Base-by-base conservation (phyloP, 139 green algal genomes). In the Chlamydomonas incerta region DNA sequence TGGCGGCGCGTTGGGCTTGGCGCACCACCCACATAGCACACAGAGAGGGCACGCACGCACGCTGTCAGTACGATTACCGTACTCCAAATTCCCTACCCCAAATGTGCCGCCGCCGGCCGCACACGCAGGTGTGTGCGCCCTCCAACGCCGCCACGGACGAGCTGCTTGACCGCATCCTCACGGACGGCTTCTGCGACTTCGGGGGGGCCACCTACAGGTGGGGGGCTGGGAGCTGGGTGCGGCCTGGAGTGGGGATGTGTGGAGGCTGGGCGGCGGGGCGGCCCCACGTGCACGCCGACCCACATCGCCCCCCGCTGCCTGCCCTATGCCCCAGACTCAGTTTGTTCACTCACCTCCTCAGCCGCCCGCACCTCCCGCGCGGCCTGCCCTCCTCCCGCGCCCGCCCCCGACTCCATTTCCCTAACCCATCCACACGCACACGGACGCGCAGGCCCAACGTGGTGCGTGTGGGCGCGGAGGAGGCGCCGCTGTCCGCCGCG, bases 71-170 rank as follows among this genome's bases (percentile, higher is more conserved):
- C n/a, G n/a, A n/a, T n/a, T n/a, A n/a, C n/a, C n/a, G n/a, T n/a
- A n/a, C n/a, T n/a, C n/a, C n/a, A n/a, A n/a, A n/a, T n/a, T n/a
- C n/a, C n/a, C n/a, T n/a, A n/a, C n/a, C n/a, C n/a, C n/a, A n/a
- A n/a, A n/a, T n/a, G n/a, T n/a, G n/a, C n/a, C n/a, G n/a, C n/a
- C n/a, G n/a, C n/a, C n/a, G n/a, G n/a, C n/a, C n/a, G n/a, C n/a
- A n/a, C n/a, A n/a, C n/a, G 41, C 41, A 50, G 41, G 41, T 99
- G 17, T 99, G 96, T 81, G 97, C 97, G 29, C 97, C 97, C 58
- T 97, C 91, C 67, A 99, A 99, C 82, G 96, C 96, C 23, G 97
- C 97, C 28, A 95, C 95, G 5, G 97, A 99, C 66, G 97, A 99
- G 91, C 89, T 99, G 73, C 92, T 99, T 62, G 82, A 96, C 55